Evolutionary conservation across 1,139 yeast species (phyloP).

Genomic region (Pichia cactophila): DNA sequence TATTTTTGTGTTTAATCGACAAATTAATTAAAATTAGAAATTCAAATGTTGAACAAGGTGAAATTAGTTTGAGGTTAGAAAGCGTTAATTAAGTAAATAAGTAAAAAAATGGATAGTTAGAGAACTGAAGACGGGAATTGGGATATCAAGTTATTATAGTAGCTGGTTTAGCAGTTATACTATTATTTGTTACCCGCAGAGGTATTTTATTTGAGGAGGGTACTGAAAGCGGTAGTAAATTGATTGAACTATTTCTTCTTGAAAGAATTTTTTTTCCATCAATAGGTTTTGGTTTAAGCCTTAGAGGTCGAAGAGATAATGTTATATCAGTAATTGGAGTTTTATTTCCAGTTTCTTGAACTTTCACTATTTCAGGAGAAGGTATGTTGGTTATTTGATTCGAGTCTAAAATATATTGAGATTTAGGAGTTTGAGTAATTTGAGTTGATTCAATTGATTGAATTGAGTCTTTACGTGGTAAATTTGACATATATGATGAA

Average conservation of each 20-base stretch:
- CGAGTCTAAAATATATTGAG: not conserved
- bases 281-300: constrained; percentile 8
- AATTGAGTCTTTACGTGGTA: constrained; percentile 10
- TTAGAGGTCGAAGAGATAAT: constrained; percentile 12
- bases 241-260: constrained; percentile 5
- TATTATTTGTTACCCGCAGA: not conserved
- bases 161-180: not conserved
- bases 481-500: constrained; percentile 13
- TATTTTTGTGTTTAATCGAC: not conserved
- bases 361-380: not conserved
- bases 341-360: not conserved
- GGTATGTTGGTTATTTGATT: not conserved
- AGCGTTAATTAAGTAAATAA: not conserved
- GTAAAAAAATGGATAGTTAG: too few species aligned
- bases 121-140: not conserved
- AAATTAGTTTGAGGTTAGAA: too few species aligned
- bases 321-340: constrained; percentile 1
- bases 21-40: not conserved
- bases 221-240: not conserved
- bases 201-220: not conserved
- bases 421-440: not conserved
- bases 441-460: constrained; percentile 4
- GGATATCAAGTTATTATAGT: not conserved
- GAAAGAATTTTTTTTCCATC: not conserved
- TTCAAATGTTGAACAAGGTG: too few species aligned